Percentiles rank a stretch among this genome's conserved stretches.
Conservation (phyloP, 2,329 filamentous ascomycete species). For the Monosporascus ibericus region DNA sequence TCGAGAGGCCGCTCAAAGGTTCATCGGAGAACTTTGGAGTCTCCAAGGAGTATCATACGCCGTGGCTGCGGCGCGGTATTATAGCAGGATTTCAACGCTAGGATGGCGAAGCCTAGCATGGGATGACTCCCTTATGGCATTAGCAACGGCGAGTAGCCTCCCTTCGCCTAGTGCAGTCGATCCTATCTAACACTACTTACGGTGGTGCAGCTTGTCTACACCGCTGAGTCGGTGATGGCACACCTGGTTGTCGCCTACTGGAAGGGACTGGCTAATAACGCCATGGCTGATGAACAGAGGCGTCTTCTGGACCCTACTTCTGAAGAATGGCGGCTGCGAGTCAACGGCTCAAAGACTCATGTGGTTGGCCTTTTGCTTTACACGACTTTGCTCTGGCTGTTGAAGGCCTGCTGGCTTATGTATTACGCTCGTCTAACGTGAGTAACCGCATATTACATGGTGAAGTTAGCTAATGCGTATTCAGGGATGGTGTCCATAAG, state of each 20-base stretch:
- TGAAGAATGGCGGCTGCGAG: constrained; percentile 12
- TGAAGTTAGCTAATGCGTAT: too few relatives aligned
- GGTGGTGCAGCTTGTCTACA: constrained; percentile 11
- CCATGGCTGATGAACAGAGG: constrained; percentile 16
- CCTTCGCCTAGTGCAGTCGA: neutral
- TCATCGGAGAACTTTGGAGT: constrained; percentile 20
- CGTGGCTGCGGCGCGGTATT: constrained; percentile 17
- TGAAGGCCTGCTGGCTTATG: constrained; percentile 19
- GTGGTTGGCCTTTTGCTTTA: constrained; percentile 18
- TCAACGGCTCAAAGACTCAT: constrained; percentile 19
- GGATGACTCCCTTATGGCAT: constrained; percentile 18
- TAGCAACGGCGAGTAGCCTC: constrained; percentile 12
- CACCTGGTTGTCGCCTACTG: constrained; percentile 19
- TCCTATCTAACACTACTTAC: neutral
- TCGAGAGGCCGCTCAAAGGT: constrained; percentile 5
- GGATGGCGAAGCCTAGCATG: constrained; percentile 13
- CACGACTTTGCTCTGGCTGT: constrained; percentile 17
- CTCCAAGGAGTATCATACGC: constrained; percentile 17
- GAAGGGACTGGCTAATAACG: constrained; percentile 20
- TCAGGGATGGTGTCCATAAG: constrained; percentile 34
- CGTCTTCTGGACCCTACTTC: constrained; percentile 10
- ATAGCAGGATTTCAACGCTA: constrained; percentile 9
- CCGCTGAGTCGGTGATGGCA: constrained; percentile 19
- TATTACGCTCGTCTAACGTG: constrained; percentile 21
- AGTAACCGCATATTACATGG: neutral